Percentiles rank a stretch among this genome's conserved stretches.
Conservation (phyloP, 768 basidiomycete species). For the Mrakia frigida region DNA sequence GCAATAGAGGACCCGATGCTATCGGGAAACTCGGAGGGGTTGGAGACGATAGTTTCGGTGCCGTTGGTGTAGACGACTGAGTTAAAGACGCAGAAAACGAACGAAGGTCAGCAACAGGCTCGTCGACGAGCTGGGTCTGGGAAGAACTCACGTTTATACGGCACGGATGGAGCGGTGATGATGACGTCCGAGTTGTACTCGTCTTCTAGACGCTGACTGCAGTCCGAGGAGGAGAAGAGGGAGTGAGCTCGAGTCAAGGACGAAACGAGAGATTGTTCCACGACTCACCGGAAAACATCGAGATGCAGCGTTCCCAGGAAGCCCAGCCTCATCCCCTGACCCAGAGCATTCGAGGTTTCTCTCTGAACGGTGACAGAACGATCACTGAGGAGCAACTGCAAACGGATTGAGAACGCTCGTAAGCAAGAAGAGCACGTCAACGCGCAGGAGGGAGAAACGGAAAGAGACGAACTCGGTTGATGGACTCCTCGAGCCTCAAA, state of each 20-base stretch:
- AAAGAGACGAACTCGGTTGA: slow-evolving; percentile 63
- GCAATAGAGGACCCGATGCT: slow-evolving; percentile 56
- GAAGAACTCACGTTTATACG: slow-evolving; percentile 64
- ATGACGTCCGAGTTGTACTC: slow-evolving; percentile 93
- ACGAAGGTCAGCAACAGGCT: background rate
- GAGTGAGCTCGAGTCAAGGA: background rate
- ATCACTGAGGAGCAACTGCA: slow-evolving; percentile 73
- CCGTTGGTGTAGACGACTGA: slow-evolving; percentile 70
- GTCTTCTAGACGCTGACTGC: slow-evolving; percentile 87
- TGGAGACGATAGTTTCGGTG: slow-evolving; percentile 63
- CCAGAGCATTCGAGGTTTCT: slow-evolving; percentile 88
- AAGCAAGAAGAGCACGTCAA: background rate
- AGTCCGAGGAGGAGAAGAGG: slow-evolving; percentile 46
- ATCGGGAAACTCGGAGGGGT: slow-evolving; percentile 94
- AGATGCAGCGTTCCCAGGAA: slow-evolving; percentile 92
- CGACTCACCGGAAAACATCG: slow-evolving; percentile 46
- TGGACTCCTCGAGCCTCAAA: slow-evolving; percentile 89
- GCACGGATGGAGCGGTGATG: slow-evolving; percentile 91
- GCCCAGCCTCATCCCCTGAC: slow-evolving; percentile 89
- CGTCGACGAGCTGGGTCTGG: background rate
- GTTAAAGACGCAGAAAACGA: background rate
- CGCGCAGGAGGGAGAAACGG: slow-evolving; percentile 28
- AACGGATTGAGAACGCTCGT: background rate
- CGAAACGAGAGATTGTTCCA: background rate
- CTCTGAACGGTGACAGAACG: slow-evolving; percentile 83